Evolutionary conservation across 495 filamentous ascomycete species (phyloP), one percentile per base, ranked within the genome.

Genomic region (Parathielavia hyrcaniae): DNA sequence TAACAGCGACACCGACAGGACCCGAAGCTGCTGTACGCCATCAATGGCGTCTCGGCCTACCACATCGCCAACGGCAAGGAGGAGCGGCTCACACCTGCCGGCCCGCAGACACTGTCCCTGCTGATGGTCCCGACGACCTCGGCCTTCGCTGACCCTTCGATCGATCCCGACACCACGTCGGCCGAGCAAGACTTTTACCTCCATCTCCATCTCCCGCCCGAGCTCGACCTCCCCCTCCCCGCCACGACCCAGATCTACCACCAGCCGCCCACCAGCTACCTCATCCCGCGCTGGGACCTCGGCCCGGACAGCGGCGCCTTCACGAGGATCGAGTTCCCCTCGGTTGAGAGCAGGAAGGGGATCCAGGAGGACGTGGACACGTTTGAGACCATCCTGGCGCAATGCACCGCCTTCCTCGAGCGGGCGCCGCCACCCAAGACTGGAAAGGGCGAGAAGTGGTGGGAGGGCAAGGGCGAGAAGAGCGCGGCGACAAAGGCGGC

Each of bases 191-290:
- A 97, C 73, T 97, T 95, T 75, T 97, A 96, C 68, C 84, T 97
- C 1, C 91, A 97, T 67, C 82, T 97, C 38, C 86, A 93, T 62
- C 83, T 97, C 1, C 91, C 91, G 14, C 91, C 91, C n/a, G 91
- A 95, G 77, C 79, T 97, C 61, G 91, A 96, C 64, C 81, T 97
- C 9, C 87, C 91, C 1, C 75, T 97, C 16, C 91, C 91, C 14
- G 91, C 91, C 20, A 95, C 90, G 0, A 96, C 91, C 7, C 91
- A 97, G 69, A 92, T 97, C 66, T 97, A 91, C 71, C 90, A 95
- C 67, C 88, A 96, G 73, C 89, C 89, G 9, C 91, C 90, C 4
- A 81, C 78, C 49, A 90, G 86, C 75, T 97, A 97, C 69, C 76
- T 97, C 38, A 95, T 97, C 57, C 91, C 91, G 9, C 84, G 91